Percentiles rank a stretch among this genome's conserved stretches.
These are phyloP conservation scores for Hamamelis virginiana DNA, from an alignment of 164 flowering plant genomes.

Conservation along the genomic window DNA sequence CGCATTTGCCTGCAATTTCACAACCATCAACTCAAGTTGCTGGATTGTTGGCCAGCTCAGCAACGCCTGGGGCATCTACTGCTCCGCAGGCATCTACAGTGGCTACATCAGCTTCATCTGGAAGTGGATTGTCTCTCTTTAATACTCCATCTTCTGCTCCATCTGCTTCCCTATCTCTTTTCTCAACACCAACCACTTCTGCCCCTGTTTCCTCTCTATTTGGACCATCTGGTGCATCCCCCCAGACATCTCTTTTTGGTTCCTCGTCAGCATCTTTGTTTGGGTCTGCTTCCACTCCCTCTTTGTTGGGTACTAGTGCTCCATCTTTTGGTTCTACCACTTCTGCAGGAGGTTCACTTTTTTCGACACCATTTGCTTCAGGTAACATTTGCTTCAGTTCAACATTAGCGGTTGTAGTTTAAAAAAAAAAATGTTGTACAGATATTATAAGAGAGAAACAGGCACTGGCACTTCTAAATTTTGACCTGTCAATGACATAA, in stretches of 20 bases:
- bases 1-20: constrained; percentile 66
- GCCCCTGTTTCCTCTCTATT: constrained; percentile 56
- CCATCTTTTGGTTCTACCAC: constrained; percentile 53
- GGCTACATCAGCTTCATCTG: constrained; percentile 53
- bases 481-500: too few relatives aligned
- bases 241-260: constrained; percentile 59
- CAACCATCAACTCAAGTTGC: constrained; percentile 78
- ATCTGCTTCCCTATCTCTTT: constrained; percentile 50
- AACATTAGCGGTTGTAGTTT: too few relatives aligned
- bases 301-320: constrained; percentile 45
- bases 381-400: constrained; percentile 36
- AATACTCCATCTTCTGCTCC: constrained; percentile 58
- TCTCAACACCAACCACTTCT: constrained; percentile 62
- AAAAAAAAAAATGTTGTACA: background rate
- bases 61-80: constrained; percentile 39
- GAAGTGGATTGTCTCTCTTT: constrained; percentile 62
- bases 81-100: constrained; percentile 49
- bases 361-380: constrained; percentile 64
- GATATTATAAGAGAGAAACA: too few relatives aligned
- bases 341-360: constrained; percentile 44
- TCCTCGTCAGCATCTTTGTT: constrained; percentile 53
- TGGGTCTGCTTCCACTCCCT: constrained; percentile 57
- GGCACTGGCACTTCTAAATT: too few relatives aligned
- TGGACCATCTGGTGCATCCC: constrained; percentile 53
- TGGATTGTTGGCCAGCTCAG: constrained; percentile 62